Evolutionary conservation across 2,329 filamentous ascomycete genomes (phyloP).

Genomic region (Aureobasidium sp.): DNA sequence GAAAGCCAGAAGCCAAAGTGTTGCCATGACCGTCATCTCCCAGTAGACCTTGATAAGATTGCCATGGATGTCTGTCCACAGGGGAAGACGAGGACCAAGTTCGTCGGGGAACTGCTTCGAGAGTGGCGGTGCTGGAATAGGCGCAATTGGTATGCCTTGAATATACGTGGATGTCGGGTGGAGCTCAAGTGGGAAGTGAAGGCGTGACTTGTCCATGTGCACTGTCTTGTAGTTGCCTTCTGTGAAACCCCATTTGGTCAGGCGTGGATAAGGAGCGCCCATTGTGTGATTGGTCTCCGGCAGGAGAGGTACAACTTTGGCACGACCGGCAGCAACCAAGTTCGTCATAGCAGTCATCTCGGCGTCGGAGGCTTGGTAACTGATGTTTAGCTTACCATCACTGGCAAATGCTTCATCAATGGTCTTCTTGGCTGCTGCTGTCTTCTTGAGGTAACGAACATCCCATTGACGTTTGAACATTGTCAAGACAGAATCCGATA

Average conservation of each 20-base stretch:
- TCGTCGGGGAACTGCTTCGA: constrained; percentile 27
- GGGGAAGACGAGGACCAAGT: constrained; percentile 61
- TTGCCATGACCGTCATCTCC: constrained; percentile 68
- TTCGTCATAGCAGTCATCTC: constrained; percentile 73
- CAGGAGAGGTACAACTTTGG: constrained; percentile 60
- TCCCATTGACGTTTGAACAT: constrained; percentile 63
- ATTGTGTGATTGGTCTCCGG: constrained; percentile 61
- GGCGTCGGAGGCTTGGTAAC: constrained; percentile 68
- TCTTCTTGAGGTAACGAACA: constrained; percentile 61
- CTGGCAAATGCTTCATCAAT: constrained; percentile 62
- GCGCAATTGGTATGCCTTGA: constrained; percentile 17
- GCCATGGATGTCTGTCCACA: constrained; percentile 78
- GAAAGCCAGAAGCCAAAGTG: constrained; percentile 69
- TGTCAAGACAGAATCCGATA: constrained; percentile 66
- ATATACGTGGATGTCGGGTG: constrained; percentile 64
- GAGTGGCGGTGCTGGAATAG: constrained; percentile 30
- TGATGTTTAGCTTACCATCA: constrained; percentile 49
- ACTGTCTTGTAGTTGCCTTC: constrained; percentile 77
- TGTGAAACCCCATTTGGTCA: constrained; percentile 72
- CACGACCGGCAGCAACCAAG: constrained; percentile 64
- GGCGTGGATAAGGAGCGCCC: constrained; percentile 41
- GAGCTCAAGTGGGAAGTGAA: constrained; percentile 70
- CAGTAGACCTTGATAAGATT: constrained; percentile 66
- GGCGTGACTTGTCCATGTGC: constrained; percentile 70
- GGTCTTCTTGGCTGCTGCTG: constrained; percentile 64